Evolutionary conservation across 768 basidiomycete genomes (phyloP).

Genomic region (Pulveroboletus sp.): DNA sequence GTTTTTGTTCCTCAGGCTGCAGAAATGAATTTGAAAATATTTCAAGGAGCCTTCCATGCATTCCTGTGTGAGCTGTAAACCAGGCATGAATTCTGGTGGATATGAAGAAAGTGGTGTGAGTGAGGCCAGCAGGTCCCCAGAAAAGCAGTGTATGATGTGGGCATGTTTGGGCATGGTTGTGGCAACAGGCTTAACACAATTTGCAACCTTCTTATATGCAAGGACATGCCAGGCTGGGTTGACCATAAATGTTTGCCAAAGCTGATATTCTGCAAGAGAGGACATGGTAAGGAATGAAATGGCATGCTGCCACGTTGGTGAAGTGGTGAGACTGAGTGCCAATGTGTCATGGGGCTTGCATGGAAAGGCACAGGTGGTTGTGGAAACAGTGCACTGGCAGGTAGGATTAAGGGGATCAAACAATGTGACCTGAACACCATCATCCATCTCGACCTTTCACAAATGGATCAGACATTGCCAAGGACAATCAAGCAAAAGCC

Average conservation of each 20-base stretch:
- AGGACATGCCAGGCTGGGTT: not conserved
- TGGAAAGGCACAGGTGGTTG: not conserved
- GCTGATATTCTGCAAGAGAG: not conserved
- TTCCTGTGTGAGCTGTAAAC: not conserved
- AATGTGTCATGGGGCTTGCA: too few relatives aligned
- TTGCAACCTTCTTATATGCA: conserved; percentile 33
- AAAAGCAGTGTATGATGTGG: conserved; percentile 27
- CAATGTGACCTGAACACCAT: too few relatives aligned
- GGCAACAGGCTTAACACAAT: conserved; percentile 32
- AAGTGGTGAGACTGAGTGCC: too few relatives aligned
- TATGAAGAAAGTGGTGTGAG: conserved; percentile 12
- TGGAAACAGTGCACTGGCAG: not conserved
- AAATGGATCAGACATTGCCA: conserved; percentile 21
- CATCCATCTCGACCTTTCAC: conserved; percentile 1
- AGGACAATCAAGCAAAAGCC: conserved; percentile 15
- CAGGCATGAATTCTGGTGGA: not conserved
- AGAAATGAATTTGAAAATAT: not conserved
- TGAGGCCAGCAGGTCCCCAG: conserved; percentile 32
- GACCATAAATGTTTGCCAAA: not conserved
- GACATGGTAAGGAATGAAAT: not conserved
- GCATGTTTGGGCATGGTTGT: conserved; percentile 30
- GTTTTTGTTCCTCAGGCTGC: conserved; percentile 1
- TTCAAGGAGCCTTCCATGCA: not conserved
- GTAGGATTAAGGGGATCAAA: too few relatives aligned
- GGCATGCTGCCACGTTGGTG: too few relatives aligned